These are phyloP conservation scores for Epichloe sylvatica DNA, from an alignment of 2,329 filamentous ascomycete species.

Conservation along the genomic window DNA sequence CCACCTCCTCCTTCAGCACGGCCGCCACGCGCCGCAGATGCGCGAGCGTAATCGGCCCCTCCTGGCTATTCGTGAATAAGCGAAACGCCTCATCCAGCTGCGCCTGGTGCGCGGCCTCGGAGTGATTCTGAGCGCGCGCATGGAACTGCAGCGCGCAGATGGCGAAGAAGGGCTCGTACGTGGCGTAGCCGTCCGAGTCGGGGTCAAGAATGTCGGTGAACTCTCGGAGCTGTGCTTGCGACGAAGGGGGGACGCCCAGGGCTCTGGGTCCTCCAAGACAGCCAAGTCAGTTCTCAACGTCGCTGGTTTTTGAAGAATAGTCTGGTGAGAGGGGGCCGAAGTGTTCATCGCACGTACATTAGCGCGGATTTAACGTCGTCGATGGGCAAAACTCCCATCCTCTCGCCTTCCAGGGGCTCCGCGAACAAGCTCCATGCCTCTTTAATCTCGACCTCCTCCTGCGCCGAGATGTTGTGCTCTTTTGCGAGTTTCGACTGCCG, in stretches of 20 bases:
- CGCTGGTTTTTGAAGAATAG: neutral
- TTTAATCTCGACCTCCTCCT: conserved; percentile 78
- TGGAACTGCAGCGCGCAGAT: conserved; percentile 80
- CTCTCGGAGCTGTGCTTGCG: conserved; percentile 53
- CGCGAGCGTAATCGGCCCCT: conserved; percentile 56
- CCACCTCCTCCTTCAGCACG: conserved; percentile 70
- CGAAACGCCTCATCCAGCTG: conserved; percentile 73
- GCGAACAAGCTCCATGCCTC: conserved; percentile 81
- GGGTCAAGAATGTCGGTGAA: conserved; percentile 76
- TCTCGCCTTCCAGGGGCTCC: conserved; percentile 55
- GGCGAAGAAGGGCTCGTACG: conserved; percentile 70
- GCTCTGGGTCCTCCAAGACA: conserved; percentile 39
- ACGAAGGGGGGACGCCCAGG: conserved; percentile 58
- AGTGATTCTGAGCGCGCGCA: conserved; percentile 35
- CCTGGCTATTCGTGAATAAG: conserved; percentile 53
- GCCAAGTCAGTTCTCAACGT: neutral
- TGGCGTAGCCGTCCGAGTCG: conserved; percentile 60
- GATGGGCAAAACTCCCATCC: conserved; percentile 54
- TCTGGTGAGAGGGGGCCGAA: no score
- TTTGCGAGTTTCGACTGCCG: conserved; percentile 87
- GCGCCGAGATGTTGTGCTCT: conserved; percentile 71
- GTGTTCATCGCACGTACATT: no score
- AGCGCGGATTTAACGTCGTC: conserved; percentile 58
- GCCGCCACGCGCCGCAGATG: conserved; percentile 68
- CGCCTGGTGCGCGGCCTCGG: conserved; percentile 37